Evolutionary conservation across 1,284 basidiomycete genomes (phyloP), one percentile per base, ranked within the genome.

Genomic region (Cutaneotrichosporon dermatis): DNA sequence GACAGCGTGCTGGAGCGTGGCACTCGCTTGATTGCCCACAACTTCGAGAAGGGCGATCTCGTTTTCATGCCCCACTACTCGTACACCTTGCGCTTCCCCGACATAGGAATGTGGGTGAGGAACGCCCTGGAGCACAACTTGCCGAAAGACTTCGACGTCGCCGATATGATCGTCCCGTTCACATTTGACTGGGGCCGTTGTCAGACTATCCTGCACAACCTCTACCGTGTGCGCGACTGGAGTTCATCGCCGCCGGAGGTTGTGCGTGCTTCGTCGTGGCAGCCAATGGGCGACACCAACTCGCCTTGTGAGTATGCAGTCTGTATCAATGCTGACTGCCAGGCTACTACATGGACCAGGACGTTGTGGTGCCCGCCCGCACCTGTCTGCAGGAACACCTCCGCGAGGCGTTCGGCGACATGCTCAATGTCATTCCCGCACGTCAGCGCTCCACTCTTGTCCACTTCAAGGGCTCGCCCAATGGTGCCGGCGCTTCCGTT

Each of bases 151-250:
- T 59, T 59, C 42, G 50, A 55, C 54, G 41, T 13, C 10, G 62
- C 67, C 25, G 65, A 68, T 44, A 63, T 77, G 46, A 69, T 76
- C 51, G 63, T 78, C 15, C 75, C 76, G 11, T 78, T 78, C 62
- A 76, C 76, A 3, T 73, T 75, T 54, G 77, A 78, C 64, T 79
- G 70, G 67, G 76, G 77, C 1, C 60, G 60, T 3, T 73, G 72
- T 61, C 63, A 66, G 49, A 62, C 59, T 2, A 58, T 66, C 25
- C 51, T 64, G 13, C 60, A 56, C 39, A 54, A 64, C 54, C 55
- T 70, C 25, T 67, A 58, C 33, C 51, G 56, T 34, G 58, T 62
- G 13, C 58, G 61, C 39, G 54, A 59, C 37, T 55, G 43, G 51
- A 55, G 55, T 52, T 12, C 9, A 35, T 41, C 55, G 40, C 40